Conservation (phyloP, 106 monocot genomes). For the Dendrobium catenatum region DNA sequence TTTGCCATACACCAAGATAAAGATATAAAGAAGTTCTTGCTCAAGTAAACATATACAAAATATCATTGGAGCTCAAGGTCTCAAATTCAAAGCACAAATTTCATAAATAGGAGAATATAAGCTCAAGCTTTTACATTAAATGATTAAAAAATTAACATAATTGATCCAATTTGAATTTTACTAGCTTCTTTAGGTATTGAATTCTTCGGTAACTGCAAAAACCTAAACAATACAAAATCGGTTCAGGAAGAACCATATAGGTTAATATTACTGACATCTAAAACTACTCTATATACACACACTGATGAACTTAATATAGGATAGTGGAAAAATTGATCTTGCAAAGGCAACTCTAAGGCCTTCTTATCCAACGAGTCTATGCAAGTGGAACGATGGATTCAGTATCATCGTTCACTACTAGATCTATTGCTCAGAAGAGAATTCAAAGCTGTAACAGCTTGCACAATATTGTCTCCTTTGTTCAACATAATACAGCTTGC, state of each 20-base stretch:
- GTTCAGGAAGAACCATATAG: neutral
- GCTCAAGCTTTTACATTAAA: too few species aligned
- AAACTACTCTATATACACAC: neutral
- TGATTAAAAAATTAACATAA: too few species aligned
- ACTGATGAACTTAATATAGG: neutral
- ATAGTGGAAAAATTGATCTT: neutral
- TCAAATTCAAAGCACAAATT: too few species aligned
- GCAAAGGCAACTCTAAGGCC: neutral
- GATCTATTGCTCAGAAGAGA: conserved; percentile 17
- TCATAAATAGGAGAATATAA: too few species aligned
- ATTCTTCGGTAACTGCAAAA: neutral
- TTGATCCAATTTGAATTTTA: neutral
- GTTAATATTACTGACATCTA: too few species aligned
- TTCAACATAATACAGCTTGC: conserved; percentile 41
- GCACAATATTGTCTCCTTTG: conserved; percentile 34
- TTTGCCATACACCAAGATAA: too few species aligned
- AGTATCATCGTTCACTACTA: neutral
- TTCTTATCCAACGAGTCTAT: neutral
- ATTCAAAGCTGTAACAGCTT: conserved; percentile 34
- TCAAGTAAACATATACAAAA: too few species aligned
- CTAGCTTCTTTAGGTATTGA: neutral
- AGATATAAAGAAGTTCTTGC: too few species aligned
- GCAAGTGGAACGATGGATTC: neutral
- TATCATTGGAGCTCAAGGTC: too few species aligned
- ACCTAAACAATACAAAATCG: neutral